These are phyloP conservation scores for Cystofilobasidium ferigula DNA, from an alignment of 768 basidiomycete genomes.

Conservation along the genomic window DNA sequence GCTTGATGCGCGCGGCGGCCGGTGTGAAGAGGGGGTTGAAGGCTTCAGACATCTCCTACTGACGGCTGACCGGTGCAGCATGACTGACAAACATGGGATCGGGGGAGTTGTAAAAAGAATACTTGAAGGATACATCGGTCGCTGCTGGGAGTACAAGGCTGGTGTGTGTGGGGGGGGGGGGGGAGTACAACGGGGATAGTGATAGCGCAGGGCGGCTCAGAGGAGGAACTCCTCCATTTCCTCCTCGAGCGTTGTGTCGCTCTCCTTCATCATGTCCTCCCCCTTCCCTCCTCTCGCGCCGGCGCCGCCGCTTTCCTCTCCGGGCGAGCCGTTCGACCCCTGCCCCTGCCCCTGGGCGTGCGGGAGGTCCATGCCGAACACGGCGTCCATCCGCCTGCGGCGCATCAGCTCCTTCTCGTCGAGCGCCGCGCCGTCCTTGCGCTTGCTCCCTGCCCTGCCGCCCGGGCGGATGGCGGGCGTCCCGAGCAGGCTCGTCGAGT, in stretches of 20 bases:
- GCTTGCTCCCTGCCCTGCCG: background rate
- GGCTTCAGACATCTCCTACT: too few relatives aligned
- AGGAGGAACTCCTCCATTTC: slow-evolving; percentile 13
- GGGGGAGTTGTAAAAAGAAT: too few relatives aligned
- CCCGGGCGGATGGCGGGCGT: background rate
- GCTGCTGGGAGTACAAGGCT: too few relatives aligned
- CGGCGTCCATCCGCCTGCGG: slow-evolving; percentile 41
- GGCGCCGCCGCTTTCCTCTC: too few relatives aligned
- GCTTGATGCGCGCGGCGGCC: too few relatives aligned
- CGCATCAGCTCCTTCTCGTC: slow-evolving; percentile 58
- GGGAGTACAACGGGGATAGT: background rate
- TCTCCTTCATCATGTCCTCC: background rate
- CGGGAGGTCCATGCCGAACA: slow-evolving; percentile 39
- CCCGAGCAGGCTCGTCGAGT: background rate
- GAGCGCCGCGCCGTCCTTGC: background rate
- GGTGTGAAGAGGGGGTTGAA: too few relatives aligned
- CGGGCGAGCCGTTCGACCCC: background rate
- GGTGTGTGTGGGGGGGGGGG: background rate
- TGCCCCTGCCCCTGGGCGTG: background rate
- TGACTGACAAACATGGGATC: too few relatives aligned
- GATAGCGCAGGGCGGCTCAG: background rate
- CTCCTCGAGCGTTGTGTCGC: background rate
- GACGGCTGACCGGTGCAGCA: too few relatives aligned
- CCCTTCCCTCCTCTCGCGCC: too few relatives aligned
- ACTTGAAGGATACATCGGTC: too few relatives aligned